Conservation (phyloP, 495 filamentous ascomycete species). For the Podospora fimiseda region DNA sequence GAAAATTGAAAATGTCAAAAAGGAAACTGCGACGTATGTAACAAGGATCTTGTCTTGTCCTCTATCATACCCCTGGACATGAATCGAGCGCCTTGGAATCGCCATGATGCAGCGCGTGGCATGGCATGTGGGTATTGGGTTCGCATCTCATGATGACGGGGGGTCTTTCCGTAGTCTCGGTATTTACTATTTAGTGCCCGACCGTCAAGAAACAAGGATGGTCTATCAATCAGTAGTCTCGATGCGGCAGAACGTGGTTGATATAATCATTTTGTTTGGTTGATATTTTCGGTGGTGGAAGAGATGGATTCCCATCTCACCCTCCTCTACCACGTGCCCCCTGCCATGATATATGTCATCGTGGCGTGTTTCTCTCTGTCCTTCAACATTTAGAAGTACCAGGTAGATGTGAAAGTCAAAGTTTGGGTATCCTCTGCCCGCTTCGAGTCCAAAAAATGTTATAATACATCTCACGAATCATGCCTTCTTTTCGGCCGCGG, state of each 20-base stretch:
- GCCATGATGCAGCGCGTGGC: not conserved
- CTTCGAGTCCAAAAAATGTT: not conserved
- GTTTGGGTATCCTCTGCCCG: no score
- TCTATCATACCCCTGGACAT: not conserved
- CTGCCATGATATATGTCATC: not conserved
- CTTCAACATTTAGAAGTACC: no score
- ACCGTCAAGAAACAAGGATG: not conserved
- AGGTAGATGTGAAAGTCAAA: no score
- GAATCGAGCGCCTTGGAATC: not conserved
- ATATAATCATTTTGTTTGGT: not conserved
- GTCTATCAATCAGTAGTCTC: not conserved
- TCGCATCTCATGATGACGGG: not conserved
- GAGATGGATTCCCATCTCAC: not conserved
- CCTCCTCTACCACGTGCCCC: no score
- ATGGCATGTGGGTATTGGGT: not conserved
- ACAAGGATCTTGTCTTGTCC: not conserved
- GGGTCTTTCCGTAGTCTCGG: not conserved
- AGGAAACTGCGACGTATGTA: not conserved
- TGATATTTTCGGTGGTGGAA: no score
- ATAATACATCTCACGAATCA: not conserved
- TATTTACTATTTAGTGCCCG: not conserved
- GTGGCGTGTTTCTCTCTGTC: not conserved
- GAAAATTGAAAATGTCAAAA: not conserved
- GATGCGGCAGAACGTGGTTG: not conserved
- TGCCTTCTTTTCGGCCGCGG: constrained; percentile 17